A percentile compares a stretch with the other conserved stretches of the same genome.
Conservation (phyloP, 495 filamentous ascomycete species). For the Saxophila tyrrhenica region DNA sequence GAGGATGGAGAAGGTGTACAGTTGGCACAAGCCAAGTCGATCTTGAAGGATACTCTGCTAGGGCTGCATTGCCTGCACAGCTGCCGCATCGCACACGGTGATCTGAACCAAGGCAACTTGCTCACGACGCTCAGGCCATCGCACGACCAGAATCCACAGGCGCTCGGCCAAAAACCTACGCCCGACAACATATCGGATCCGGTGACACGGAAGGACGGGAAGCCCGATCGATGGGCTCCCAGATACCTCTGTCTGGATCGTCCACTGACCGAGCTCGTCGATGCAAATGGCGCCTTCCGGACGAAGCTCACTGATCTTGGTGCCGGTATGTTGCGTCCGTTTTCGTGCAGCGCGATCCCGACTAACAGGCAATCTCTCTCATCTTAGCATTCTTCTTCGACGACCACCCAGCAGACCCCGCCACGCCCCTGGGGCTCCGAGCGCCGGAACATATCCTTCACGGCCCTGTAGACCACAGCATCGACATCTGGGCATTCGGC, state of each 20-base stretch:
- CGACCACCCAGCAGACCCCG: neutral
- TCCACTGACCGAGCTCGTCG: neutral
- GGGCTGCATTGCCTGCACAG: neutral
- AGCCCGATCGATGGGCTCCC: neutral
- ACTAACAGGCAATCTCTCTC: neutral
- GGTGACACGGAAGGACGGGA: neutral
- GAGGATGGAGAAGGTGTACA: neutral
- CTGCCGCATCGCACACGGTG: neutral
- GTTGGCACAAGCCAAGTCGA: neutral
- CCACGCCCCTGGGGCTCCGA: neutral
- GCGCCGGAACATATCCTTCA: neutral
- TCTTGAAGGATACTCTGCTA: neutral
- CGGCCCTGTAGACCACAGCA: neutral
- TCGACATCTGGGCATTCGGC: neutral
- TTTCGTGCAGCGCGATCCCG: neutral
- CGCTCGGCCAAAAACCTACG: neutral
- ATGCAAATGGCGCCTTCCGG: neutral
- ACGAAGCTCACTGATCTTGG: neutral
- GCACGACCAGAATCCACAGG: neutral
- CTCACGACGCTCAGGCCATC: neutral
- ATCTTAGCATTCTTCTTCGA: neutral
- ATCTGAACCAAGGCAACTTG: neutral
- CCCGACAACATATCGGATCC: neutral
- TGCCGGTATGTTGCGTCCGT: neutral
- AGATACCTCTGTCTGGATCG: neutral